Conservation (phyloP, 2,329 filamentous ascomycete genomes). For the Epichloe festucae region DNA sequence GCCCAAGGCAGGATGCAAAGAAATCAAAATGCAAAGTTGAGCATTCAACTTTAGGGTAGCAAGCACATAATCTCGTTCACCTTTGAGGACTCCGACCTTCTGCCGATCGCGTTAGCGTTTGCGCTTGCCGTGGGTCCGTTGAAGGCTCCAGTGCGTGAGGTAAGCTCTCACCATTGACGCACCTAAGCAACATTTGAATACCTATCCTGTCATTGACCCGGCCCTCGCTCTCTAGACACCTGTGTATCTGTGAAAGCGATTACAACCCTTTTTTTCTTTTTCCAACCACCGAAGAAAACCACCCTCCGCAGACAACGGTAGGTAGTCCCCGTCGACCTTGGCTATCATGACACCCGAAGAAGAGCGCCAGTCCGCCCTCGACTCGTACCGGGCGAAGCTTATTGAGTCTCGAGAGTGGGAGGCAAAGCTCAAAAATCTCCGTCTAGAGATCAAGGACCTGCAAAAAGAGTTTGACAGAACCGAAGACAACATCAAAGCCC, state of each 20-base stretch:
- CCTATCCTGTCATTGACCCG: background rate
- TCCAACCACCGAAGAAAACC: conserved; percentile 2
- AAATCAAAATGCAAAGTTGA: too few species aligned
- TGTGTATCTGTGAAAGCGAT: background rate
- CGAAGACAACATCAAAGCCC: conserved; percentile 97
- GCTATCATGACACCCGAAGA: conserved; percentile 38
- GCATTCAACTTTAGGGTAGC: background rate
- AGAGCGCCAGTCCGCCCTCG: conserved; percentile 56
- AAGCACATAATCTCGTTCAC: background rate
- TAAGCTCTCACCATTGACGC: conserved; percentile 20
- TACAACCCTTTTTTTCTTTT: background rate
- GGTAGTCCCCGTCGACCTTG: background rate
- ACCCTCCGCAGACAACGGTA: conserved; percentile 1
- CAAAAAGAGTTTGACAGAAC: conserved; percentile 94
- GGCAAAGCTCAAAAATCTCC: conserved; percentile 86
- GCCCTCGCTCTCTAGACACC: background rate
- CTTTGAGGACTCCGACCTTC: conserved; percentile 17
- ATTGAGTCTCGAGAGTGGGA: conserved; percentile 98
- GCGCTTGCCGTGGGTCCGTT: conserved; percentile 5
- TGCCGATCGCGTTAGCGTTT: conserved; percentile 12
- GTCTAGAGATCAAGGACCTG: conserved; percentile 89
- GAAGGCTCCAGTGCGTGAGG: conserved; percentile 28
- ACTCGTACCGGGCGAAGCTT: conserved; percentile 67
- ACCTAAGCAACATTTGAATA: background rate
- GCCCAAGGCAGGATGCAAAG: too few species aligned